Conservation (phyloP, 495 filamentous ascomycete genomes). For the Tuber brumale region DNA sequence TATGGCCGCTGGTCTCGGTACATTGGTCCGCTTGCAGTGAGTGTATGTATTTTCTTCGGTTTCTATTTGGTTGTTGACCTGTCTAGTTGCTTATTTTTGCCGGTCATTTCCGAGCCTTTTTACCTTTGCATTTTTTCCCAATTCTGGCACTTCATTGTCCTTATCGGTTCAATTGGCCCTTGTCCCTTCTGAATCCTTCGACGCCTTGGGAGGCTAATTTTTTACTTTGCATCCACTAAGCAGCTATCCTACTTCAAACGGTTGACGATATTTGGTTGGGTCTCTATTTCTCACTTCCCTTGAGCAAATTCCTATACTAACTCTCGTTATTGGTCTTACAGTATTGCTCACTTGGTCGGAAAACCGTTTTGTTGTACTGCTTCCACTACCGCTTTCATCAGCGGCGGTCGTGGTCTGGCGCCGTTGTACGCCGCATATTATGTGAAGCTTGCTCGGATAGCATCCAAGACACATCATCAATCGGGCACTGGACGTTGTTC, state of each 20-base stretch:
- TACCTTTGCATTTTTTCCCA: background rate
- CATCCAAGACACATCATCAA: too few relatives aligned
- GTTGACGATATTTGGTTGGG: background rate
- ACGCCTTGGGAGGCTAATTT: too few relatives aligned
- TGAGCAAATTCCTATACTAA: background rate
- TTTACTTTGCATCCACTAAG: too few relatives aligned
- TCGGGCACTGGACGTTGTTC: too few relatives aligned
- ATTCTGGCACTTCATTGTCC: background rate
- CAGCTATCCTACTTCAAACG: background rate
- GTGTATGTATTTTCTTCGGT: background rate
- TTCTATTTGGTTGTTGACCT: background rate
- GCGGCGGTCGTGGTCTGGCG: background rate
- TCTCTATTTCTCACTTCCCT: background rate
- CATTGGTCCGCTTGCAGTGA: background rate
- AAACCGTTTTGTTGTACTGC: background rate
- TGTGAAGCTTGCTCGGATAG: background rate
- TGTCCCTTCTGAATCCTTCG: background rate
- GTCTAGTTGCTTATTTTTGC: background rate
- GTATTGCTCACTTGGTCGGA: background rate
- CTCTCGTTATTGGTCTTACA: background rate
- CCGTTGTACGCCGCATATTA: background rate
- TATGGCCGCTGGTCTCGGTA: conserved; percentile 18
- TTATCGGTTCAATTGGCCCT: too few relatives aligned
- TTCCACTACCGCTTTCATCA: too few relatives aligned
- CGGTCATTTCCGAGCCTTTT: background rate